Conservation (phyloP, 805 yeast genomes). For the Kodamaea leandrae region DNA sequence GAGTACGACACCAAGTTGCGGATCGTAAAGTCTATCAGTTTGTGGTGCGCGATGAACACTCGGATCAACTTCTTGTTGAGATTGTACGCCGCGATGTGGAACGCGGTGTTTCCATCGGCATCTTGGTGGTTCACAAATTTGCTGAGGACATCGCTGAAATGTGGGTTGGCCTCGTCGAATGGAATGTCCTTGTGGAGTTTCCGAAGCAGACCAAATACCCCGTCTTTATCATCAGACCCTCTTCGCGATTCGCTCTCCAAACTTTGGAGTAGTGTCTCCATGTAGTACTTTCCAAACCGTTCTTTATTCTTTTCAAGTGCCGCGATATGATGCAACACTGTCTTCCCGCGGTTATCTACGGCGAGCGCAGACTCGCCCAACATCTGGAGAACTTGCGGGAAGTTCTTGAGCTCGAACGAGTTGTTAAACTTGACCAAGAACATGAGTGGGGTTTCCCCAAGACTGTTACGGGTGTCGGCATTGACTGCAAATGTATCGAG, state of each 20-base stretch:
- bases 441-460: slow-evolving; percentile 83
- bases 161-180: slow-evolving; percentile 10
- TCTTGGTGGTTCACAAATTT: slow-evolving; percentile 83
- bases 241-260: slow-evolving; percentile 11
- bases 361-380: slow-evolving; percentile 36
- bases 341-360: slow-evolving; percentile 39
- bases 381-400: slow-evolving; percentile 33
- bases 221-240: not conserved
- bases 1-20: slow-evolving; percentile 25
- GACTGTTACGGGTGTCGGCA: slow-evolving; percentile 68
- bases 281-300: slow-evolving; percentile 37
- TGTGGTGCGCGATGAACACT: slow-evolving; percentile 24
- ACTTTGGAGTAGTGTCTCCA: slow-evolving; percentile 36
- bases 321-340: slow-evolving; percentile 43
- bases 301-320: slow-evolving; percentile 33
- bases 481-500: slow-evolving; percentile 63
- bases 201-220: no score
- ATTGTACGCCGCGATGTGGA: slow-evolving; percentile 75
- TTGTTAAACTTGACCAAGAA: slow-evolving; percentile 41
- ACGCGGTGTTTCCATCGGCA: slow-evolving; percentile 89
- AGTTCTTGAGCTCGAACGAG: slow-evolving; percentile 37
- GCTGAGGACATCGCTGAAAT: no score
- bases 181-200: no score
- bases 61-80: slow-evolving; percentile 23
- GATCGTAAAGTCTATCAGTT: slow-evolving; percentile 22